Conservation (phyloP, 2,329 filamentous ascomycete genomes). For the Zopfia rhizophila region DNA sequence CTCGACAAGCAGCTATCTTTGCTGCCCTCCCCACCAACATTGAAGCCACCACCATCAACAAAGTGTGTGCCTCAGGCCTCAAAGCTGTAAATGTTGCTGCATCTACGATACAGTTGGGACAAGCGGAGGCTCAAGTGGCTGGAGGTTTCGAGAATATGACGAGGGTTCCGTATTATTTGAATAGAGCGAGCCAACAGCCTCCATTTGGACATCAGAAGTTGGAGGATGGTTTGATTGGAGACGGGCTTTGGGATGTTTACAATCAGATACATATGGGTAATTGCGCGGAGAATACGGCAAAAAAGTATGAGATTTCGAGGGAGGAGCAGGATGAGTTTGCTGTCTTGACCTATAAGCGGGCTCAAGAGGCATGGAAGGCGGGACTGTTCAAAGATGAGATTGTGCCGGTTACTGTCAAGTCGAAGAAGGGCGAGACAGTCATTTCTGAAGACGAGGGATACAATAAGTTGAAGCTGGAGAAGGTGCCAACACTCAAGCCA, state of each 20-base stretch:
- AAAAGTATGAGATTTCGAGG: conserved; percentile 81
- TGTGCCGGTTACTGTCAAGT: conserved; percentile 84
- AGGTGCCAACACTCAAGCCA: conserved; percentile 86
- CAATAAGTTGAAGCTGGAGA: conserved; percentile 85
- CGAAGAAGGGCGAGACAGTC: conserved; percentile 80
- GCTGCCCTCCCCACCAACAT: conserved; percentile 83
- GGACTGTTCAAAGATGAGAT: conserved; percentile 90
- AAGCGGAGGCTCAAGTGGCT: conserved; percentile 87
- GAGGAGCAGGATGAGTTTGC: conserved; percentile 93
- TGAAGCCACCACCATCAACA: conserved; percentile 95
- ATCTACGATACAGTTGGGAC: conserved; percentile 92
- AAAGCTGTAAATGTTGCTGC: conserved; percentile 92
- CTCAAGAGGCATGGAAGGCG: conserved; percentile 87
- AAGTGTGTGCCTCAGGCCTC: conserved; percentile 94
- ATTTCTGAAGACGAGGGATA: conserved; percentile 90
- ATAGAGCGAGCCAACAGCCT: conserved; percentile 82
- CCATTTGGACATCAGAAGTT: conserved; percentile 88
- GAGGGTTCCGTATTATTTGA: conserved; percentile 88
- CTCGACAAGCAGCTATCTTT: conserved; percentile 89
- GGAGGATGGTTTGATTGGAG: conserved; percentile 92
- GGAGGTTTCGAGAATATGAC: conserved; percentile 99
- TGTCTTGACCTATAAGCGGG: conserved; percentile 86
- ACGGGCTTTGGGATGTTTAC: conserved; percentile 96
- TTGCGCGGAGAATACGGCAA: conserved; percentile 93
- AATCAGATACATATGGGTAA: conserved; percentile 98